Evolutionary conservation across 805 yeast genomes (phyloP).

Genomic region (Saccharomycopsis microspora): DNA sequence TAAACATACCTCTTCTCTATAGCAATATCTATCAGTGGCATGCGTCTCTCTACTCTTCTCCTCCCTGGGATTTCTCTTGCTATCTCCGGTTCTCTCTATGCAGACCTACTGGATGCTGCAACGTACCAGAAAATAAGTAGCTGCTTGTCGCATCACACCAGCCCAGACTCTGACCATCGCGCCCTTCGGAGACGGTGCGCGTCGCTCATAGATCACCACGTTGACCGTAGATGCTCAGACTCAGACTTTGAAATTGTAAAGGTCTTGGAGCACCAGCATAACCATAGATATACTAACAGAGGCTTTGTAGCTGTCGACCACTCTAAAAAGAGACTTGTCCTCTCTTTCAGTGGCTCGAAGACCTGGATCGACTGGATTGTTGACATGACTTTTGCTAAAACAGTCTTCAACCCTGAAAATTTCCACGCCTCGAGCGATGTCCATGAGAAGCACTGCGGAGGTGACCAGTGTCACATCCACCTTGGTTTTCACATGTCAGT

Average conservation of each 20-base stretch:
- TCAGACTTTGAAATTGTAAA: constrained; percentile 6
- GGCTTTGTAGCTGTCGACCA: constrained; percentile 46
- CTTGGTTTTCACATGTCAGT: constrained; percentile 47
- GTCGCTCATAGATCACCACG: background rate
- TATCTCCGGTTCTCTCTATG: constrained; percentile 1
- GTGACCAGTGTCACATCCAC: constrained; percentile 49
- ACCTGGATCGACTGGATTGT: constrained; percentile 52
- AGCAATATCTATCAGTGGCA: background rate
- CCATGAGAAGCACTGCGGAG: constrained; percentile 18
- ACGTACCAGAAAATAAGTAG: constrained; percentile 7
- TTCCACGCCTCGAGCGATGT: too few relatives aligned
- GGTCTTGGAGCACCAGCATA: constrained; percentile 4
- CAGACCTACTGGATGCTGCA: constrained; percentile 4
- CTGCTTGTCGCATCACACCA: background rate
- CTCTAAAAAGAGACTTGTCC: constrained; percentile 28
- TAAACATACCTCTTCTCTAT: background rate
- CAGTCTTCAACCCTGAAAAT: constrained; percentile 32
- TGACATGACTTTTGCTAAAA: constrained; percentile 40
- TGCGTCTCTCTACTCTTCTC: background rate
- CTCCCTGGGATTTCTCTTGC: background rate
- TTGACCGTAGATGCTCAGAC: background rate
- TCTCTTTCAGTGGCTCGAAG: constrained; percentile 56
- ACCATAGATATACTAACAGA: constrained; percentile 7
- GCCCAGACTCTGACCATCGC: background rate
- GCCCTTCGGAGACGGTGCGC: background rate